A percentile compares a stretch with the other conserved stretches of the same genome.
Evolutionary conservation across 176 grass and related monocot genomes (phyloP).

Genomic region (Aegilops umbellulata): DNA sequence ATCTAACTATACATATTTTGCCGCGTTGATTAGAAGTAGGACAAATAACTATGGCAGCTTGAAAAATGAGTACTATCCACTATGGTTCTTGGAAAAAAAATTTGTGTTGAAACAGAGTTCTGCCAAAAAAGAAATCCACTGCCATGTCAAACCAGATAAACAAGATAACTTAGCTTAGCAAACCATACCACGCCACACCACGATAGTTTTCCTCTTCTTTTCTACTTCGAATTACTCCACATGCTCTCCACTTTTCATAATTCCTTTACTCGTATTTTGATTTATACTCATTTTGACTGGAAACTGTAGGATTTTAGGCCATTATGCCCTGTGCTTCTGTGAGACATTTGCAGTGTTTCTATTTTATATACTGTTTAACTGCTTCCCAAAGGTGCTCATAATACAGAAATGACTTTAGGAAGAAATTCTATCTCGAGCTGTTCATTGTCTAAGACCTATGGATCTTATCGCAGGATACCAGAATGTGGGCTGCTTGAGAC

Average conservation of each 20-base stretch:
- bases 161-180: background rate
- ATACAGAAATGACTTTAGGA: background rate
- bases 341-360: background rate
- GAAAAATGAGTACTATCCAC: background rate
- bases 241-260: background rate
- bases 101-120: background rate
- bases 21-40: background rate
- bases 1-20: background rate
- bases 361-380: conserved; percentile 17
- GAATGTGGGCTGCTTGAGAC: conserved; percentile 81
- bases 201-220: background rate
- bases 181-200: background rate
- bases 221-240: background rate
- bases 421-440: background rate
- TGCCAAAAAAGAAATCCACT: background rate
- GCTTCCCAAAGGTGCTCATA: background rate
- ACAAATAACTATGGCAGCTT: background rate
- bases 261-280: background rate
- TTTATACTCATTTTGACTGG: background rate
- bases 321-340: background rate
- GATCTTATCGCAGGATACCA: conserved; percentile 63
- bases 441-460: background rate
- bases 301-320: background rate
- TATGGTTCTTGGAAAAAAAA: background rate
- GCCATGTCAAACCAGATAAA: background rate